Evolutionary conservation across 2,329 filamentous ascomycete genomes (phyloP).

Genomic region (Colletotrichum gloeosporioides): DNA sequence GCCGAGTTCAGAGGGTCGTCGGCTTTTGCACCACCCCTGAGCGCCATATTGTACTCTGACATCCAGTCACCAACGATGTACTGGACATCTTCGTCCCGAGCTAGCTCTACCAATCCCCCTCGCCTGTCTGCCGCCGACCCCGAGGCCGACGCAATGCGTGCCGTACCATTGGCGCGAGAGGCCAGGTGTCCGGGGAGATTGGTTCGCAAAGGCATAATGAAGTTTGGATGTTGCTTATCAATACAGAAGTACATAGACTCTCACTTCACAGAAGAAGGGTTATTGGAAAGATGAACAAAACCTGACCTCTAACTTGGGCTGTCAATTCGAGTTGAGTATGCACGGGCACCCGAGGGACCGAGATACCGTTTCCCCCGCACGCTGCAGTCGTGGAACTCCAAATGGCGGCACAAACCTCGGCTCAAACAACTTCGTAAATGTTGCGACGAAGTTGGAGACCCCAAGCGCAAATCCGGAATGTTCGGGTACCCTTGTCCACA

Average conservation of each 20-base stretch:
- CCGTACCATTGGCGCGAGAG: neutral
- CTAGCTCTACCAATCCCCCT: conserved; percentile 27
- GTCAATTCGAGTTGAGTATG: neutral
- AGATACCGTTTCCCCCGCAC: neutral
- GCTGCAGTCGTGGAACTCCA: neutral
- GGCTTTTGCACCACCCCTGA: conserved; percentile 38
- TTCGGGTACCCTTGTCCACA: neutral
- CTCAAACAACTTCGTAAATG: neutral
- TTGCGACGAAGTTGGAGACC: neutral
- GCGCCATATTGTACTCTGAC: conserved; percentile 57
- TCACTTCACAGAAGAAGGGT: neutral
- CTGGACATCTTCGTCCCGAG: conserved; percentile 31
- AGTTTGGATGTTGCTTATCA: neutral
- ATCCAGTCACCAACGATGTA: conserved; percentile 46
- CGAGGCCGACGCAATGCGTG: conserved; percentile 35
- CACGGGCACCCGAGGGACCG: neutral
- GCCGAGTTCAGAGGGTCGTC: neutral
- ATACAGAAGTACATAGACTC: neutral
- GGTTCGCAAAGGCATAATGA: neutral
- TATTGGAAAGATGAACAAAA: neutral
- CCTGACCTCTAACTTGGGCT: neutral
- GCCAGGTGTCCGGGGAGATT: neutral
- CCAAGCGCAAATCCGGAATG: neutral
- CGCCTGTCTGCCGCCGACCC: conserved; percentile 30
- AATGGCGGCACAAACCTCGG: neutral